Base-by-base conservation (phyloP, 2,329 filamentous ascomycete species). In the Neonectria coccinea region DNA sequence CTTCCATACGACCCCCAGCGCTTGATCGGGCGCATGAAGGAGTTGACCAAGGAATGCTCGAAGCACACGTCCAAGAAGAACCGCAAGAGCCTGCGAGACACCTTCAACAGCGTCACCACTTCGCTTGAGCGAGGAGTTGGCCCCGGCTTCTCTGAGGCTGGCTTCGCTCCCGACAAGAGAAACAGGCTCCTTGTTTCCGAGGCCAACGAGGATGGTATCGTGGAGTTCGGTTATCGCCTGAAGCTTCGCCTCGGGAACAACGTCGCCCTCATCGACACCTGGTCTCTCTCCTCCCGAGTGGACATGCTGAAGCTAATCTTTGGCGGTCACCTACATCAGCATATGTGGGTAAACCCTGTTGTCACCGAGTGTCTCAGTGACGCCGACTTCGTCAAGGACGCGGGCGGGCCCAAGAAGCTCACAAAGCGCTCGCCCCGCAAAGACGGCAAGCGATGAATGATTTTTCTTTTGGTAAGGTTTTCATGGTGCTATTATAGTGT, bases 41-140 rank as follows among this genome's bases (percentile, higher is more conserved):
- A 85, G 56, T 79, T 86, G 18, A 80, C 81, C 20, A 81, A 79
- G 63, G 78, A 81, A 31, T 83, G 81, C 55, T 83, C 81, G 29
- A 86, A 85, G 68, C 77, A 81, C 0, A 79, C 85, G 8, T 85
- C 85, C 14, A 84, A 84, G 59, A 83, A 82, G 65, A 79, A 83
- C 45, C 81, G 85, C 14, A 80, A 81, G 25, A 79, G 83, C 31
- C 75, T 86, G 18, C 83, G 85, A 36, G 78, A 82, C 29, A 81
- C 78, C 20, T 83, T 88, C 39, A 76, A 77, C 48, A 86, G 84
- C 70, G 83, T 87, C 51, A 79, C 85, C 47, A 87, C 84, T 0
- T 87, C 85, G 2, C 78, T 88, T 2, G 85, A 87, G 72, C 80
- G 81, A 3, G 83, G 84, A 44, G 84, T 84, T 44, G 86, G 86